Base-by-base conservation (phyloP, 345 rosid genomes). In the Sisymbrium irio region DNA sequence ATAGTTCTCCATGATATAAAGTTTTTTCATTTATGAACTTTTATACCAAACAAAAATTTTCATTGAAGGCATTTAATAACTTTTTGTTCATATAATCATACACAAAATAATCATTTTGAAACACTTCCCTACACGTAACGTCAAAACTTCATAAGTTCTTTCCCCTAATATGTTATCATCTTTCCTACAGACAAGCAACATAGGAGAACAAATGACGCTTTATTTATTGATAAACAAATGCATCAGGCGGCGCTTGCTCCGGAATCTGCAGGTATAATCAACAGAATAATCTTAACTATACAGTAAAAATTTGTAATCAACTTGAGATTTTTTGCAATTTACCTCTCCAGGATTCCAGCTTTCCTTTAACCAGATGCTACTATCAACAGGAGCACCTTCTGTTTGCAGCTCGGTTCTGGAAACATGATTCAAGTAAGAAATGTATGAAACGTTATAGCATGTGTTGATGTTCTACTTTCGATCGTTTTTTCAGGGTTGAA, bases 301-400 rank as follows among this genome's bases (percentile, higher is more conserved):
- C n/a, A 33, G 53, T 15, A 15, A 12, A 55, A 9, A 27, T 42
- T 14, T 17, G 11, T 46, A 1, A 30, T 6, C 3, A 40, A 32
- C 9, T 57, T 13, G 2, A 11, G 20, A 40, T 7, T 46, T 37
- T 57, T n/a, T 37, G 33, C n/a, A 47, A 47, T 60, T 72, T 82
- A 90, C 97, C 98, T 93, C 96, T 51, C 98, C 96, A 36, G 85
- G 88, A 40, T 19, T 75, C 98, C 98, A 93, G 69, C 78, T 87
- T 71, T 86, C 92, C 78, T 90, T 89, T 53, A 82, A 61, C 97
- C 98, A 93, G 37, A 93, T 69, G 74, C 84, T 84, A 6, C 53
- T 72, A 75, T 86, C 96, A 50, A 77, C 88, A 2, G 88, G 71
- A 67, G 65, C 66, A 65, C 51, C 71, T 60, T 59, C 76, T 14